Conservation (phyloP, 202 grass and related monocot species). For the Musa balbisiana region DNA sequence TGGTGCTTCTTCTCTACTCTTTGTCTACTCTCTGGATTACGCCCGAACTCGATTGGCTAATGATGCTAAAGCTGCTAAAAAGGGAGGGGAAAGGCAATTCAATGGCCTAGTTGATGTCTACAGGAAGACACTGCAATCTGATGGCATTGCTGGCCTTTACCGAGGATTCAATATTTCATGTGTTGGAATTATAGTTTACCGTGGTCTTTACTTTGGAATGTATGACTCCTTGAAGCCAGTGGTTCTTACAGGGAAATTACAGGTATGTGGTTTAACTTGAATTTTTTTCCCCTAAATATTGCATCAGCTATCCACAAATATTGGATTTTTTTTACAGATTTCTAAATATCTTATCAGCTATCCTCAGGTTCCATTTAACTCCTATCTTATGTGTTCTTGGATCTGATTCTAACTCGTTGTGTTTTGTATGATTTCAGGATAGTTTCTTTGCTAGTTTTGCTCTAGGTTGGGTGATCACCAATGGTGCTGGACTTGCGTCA, state of each 20-base stretch:
- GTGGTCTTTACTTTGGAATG: conserved; percentile 2
- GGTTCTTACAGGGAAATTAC: background rate
- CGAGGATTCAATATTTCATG: conserved; percentile 9
- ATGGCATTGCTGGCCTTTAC: conserved; percentile 6
- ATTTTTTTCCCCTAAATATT: background rate
- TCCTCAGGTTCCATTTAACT: too few species aligned
- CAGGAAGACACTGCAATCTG: conserved; percentile 1
- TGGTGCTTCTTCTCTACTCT: conserved; percentile 4
- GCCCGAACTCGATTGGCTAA: conserved; percentile 3
- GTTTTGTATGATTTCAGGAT: background rate
- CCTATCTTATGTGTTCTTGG: too few species aligned
- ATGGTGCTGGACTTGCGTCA: background rate
- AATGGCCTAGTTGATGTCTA: conserved; percentile 2
- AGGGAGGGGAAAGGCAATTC: background rate
- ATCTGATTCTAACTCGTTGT: background rate
- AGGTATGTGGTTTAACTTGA: background rate
- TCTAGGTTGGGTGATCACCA: conserved; percentile 1
- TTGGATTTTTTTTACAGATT: too few species aligned
- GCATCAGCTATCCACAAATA: too few species aligned
- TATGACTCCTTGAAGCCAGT: conserved; percentile 2
- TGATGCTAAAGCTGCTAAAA: conserved; percentile 1
- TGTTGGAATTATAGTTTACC: conserved; percentile 3
- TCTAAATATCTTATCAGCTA: too few species aligned
- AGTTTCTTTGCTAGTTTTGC: conserved; percentile 7
- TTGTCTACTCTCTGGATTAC: conserved; percentile 9